phyloP scores from a whole-genome alignment of 2,329 filamentous ascomycete genomes.

The Penicillium italicum region DNA sequence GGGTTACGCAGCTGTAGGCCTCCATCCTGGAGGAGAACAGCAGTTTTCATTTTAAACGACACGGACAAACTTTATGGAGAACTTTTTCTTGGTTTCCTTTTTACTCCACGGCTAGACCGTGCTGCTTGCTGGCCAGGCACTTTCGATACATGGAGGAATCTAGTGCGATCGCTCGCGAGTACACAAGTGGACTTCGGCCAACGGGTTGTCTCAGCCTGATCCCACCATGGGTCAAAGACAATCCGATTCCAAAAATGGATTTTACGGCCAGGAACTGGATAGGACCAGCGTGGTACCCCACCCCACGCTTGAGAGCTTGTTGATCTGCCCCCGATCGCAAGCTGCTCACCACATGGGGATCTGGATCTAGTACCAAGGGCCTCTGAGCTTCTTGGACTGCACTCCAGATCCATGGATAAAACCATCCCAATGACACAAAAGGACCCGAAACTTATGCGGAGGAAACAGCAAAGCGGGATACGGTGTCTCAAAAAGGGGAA shows the following conservation, averaged over 20 bases:
- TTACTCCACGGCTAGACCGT: not conserved
- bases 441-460: slow-evolving; percentile 5
- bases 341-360: not conserved
- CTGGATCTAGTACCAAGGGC: not conserved
- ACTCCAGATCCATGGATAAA: not conserved
- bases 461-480: slow-evolving; percentile 2
- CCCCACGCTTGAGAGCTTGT: not conserved
- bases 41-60: not conserved
- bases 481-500: slow-evolving; percentile 3
- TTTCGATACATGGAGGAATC: not conserved
- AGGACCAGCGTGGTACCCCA: slow-evolving; percentile 1
- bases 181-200: not conserved
- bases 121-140: slow-evolving; percentile 5
- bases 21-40: not conserved
- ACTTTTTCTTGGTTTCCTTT: slow-evolving; percentile 7
- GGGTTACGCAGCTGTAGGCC: slow-evolving; percentile 7
- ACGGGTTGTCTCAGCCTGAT: not conserved
- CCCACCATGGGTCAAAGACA: not conserved
- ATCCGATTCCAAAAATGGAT: not conserved
- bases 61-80: slow-evolving; percentile 4
- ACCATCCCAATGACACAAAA: not conserved
- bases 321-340: not conserved
- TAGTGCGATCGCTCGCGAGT: slow-evolving; percentile 1
- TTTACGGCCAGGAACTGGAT: slow-evolving; percentile 6
- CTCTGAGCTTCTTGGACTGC: not conserved